Conservation (phyloP, 1,284 basidiomycete species). For the Waitea zeae region DNA sequence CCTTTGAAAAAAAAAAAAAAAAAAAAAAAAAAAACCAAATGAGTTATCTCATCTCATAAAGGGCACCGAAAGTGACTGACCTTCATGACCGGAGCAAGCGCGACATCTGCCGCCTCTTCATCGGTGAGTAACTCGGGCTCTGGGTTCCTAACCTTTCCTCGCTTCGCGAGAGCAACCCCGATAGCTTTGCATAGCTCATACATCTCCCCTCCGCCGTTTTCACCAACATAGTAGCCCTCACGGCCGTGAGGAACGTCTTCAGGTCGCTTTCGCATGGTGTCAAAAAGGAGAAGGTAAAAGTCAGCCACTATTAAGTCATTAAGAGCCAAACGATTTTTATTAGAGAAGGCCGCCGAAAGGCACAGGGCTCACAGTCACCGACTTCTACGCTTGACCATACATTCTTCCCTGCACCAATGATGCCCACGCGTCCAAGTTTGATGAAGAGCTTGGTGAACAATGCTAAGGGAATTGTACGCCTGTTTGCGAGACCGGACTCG, state of each 20-base stretch:
- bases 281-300: slow-evolving; percentile 8
- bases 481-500: slow-evolving; percentile 25
- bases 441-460: slow-evolving; percentile 14
- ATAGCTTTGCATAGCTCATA: slow-evolving; percentile 19
- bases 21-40: no score
- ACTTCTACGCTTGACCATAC: slow-evolving; percentile 27
- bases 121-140: slow-evolving; percentile 7
- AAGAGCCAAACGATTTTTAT: neutral
- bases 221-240: slow-evolving; percentile 11
- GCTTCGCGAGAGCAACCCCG: slow-evolving; percentile 24
- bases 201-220: slow-evolving; percentile 14
- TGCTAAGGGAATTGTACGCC: slow-evolving; percentile 26
- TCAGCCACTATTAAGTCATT: slow-evolving; percentile 5
- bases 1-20: no score
- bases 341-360: no score
- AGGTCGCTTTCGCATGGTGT: slow-evolving; percentile 4
- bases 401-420: slow-evolving; percentile 17
- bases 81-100: slow-evolving; percentile 6
- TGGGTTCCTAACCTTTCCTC: slow-evolving; percentile 11
- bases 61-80: slow-evolving; percentile 1
- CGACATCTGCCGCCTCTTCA: no score
- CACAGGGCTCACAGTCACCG: slow-evolving; percentile 23
- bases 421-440: neutral
- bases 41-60: neutral
- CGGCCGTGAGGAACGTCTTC: slow-evolving; percentile 8